Evolutionary conservation across 768 basidiomycete genomes (phyloP).

Genomic region (Phlebiopsis flavidoalba): DNA sequence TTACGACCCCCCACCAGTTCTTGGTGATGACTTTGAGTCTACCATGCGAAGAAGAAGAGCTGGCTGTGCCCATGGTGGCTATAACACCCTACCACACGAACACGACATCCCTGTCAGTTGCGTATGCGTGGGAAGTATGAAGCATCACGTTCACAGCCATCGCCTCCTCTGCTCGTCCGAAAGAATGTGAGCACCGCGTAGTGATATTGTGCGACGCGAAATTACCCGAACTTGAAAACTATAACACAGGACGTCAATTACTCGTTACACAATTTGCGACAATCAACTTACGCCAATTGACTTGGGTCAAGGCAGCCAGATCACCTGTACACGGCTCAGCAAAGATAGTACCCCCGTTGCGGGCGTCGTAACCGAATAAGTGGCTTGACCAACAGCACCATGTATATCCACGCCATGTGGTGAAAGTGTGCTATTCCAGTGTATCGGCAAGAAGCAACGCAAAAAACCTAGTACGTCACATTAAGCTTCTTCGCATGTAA

Average conservation of each 20-base stretch:
- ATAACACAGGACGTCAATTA: not conserved
- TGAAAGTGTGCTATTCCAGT: constrained; percentile 11
- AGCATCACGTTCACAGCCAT: not conserved
- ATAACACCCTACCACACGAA: constrained; percentile 8
- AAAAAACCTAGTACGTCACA: constrained; percentile 3
- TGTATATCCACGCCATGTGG: constrained; percentile 13
- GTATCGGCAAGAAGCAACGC: constrained; percentile 12
- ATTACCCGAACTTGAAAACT: not conserved
- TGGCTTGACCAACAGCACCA: constrained; percentile 4
- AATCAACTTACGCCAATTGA: constrained; percentile 3
- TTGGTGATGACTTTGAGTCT: constrained; percentile 9
- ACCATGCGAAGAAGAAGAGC: constrained; percentile 14
- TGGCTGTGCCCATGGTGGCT: constrained; percentile 10
- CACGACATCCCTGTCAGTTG: not conserved
- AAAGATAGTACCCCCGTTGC: not conserved
- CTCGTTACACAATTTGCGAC: not conserved
- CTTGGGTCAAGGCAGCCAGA: not conserved
- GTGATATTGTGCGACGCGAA: not conserved
- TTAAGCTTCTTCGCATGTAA: not conserved
- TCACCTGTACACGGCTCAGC: not conserved
- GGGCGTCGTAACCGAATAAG: constrained; percentile 9
- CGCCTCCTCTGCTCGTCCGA: not conserved
- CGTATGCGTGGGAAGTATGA: not conserved
- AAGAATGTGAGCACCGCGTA: no score
- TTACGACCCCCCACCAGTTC: constrained; percentile 6